These are phyloP conservation scores for Blakeslea trispora DNA, from an alignment of 371 early-diverging fungal species.

Conservation along the genomic window DNA sequence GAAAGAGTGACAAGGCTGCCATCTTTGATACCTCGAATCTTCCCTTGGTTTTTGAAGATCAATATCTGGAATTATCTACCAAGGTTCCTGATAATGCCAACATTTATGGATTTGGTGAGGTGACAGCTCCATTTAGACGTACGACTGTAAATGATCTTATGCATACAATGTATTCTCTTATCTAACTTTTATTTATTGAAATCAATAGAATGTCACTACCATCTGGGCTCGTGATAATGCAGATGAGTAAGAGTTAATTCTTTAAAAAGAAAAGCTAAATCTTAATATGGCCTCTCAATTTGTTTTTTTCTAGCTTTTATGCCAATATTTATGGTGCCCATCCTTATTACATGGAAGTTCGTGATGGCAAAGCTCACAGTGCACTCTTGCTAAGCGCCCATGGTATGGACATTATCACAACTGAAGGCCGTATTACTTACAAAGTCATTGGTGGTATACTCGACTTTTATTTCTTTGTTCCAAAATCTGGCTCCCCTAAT, in stretches of 20 bases:
- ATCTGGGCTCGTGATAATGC: slow-evolving; percentile 65
- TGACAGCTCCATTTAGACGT: slow-evolving; percentile 53
- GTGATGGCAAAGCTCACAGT: slow-evolving; percentile 63
- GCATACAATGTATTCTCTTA: neutral
- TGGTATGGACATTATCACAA: slow-evolving; percentile 76
- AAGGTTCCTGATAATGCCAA: slow-evolving; percentile 56
- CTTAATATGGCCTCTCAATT: neutral
- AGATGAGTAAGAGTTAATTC: slow-evolving; percentile 42
- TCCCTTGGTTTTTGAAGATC: slow-evolving; percentile 67
- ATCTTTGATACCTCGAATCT: slow-evolving; percentile 63
- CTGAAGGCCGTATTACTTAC: slow-evolving; percentile 57
- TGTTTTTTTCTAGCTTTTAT: slow-evolving; percentile 25
- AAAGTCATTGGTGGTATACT: slow-evolving; percentile 69
- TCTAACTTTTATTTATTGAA: neutral
- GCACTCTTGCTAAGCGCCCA: slow-evolving; percentile 62
- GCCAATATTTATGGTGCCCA: slow-evolving; percentile 75
- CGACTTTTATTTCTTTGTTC: slow-evolving; percentile 66
- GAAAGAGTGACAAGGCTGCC: slow-evolving; percentile 43
- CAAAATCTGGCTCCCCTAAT: slow-evolving; percentile 49
- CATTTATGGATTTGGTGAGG: slow-evolving; percentile 76
- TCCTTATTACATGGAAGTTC: slow-evolving; percentile 70
- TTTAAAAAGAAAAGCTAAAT: neutral
- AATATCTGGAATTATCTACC: slow-evolving; percentile 66
- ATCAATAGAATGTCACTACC: slow-evolving; percentile 33
- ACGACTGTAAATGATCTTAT: slow-evolving; percentile 18